phyloP scores from a whole-genome alignment of 305 asterid species.

The Lippia alba region DNA sequence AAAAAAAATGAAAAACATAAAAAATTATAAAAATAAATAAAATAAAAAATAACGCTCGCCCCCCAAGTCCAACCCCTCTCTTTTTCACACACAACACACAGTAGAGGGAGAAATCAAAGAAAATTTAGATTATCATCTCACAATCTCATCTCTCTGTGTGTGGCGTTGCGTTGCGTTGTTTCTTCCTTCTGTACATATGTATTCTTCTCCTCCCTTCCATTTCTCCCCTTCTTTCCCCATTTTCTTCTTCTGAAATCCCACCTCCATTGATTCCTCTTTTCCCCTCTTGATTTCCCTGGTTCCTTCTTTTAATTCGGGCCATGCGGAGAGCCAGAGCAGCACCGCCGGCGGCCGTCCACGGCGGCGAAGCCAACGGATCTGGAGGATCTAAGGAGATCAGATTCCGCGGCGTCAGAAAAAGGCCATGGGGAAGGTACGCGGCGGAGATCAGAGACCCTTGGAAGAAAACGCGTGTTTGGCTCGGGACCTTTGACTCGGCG shows the following conservation, averaged over 20 bases:
- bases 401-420: constrained; percentile 59
- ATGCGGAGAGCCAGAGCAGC: constrained; percentile 65
- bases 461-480: constrained; percentile 66
- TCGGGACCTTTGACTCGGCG: constrained; percentile 66
- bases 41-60: constrained; percentile 16
- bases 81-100: constrained; percentile 33
- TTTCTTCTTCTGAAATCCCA: background rate
- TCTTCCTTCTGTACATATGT: constrained; percentile 33
- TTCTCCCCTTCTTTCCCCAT: background rate
- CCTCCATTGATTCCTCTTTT: background rate
- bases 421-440: constrained; percentile 71
- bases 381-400: constrained; percentile 55
- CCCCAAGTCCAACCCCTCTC: constrained; percentile 28
- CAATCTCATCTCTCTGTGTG: constrained; percentile 15
- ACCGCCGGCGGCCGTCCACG: constrained; percentile 48
- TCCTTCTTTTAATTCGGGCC: constrained; percentile 27
- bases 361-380: constrained; percentile 44
- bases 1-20: constrained; percentile 12
- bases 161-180: too few species aligned
- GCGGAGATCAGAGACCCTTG: constrained; percentile 70
- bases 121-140: constrained; percentile 21
- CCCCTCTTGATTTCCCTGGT: constrained; percentile 8
- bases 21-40: constrained; percentile 1
- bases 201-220: background rate
- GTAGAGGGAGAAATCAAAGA: constrained; percentile 32